Evolutionary conservation across 495 filamentous ascomycete genomes (phyloP).

Genomic region (Penicillium simplicissimum): DNA sequence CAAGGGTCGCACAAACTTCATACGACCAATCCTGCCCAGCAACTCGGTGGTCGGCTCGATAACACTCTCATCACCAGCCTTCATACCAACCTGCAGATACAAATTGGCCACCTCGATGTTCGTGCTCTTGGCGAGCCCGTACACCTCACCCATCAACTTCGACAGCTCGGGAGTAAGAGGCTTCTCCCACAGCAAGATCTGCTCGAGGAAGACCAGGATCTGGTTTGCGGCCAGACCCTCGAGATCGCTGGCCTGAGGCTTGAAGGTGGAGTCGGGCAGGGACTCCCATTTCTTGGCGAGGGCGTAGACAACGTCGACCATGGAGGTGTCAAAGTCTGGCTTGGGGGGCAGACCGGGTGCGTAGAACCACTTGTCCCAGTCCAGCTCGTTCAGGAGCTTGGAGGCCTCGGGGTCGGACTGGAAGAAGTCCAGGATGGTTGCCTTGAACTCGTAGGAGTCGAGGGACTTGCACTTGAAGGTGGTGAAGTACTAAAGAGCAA

Average conservation of each 20-base stretch:
- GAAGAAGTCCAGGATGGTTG: constrained; percentile 85
- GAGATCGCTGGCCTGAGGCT: constrained; percentile 68
- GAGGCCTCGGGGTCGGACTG: constrained; percentile 62
- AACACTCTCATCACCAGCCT: constrained; percentile 63
- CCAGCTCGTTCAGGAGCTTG: constrained; percentile 65
- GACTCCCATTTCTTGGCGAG: constrained; percentile 78
- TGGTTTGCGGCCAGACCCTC: constrained; percentile 78
- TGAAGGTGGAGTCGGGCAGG: constrained; percentile 52
- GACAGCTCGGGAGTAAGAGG: constrained; percentile 63
- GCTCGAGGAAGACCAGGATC: constrained; percentile 84
- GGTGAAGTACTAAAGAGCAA: constrained; percentile 67
- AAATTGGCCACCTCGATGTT: constrained; percentile 84
- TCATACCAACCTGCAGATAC: constrained; percentile 76
- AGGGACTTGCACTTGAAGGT: constrained; percentile 77
- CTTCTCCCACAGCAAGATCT: constrained; percentile 61
- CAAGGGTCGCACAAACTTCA: constrained; percentile 94
- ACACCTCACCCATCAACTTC: constrained; percentile 67
- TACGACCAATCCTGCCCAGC: constrained; percentile 79
- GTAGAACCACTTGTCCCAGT: constrained; percentile 91
- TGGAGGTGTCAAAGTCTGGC: constrained; percentile 83
- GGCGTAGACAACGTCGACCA: constrained; percentile 81
- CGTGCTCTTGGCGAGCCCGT: constrained; percentile 64
- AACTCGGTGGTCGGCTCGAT: constrained; percentile 71
- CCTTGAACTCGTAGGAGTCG: constrained; percentile 90
- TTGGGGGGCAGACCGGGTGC: constrained; percentile 83